These are phyloP conservation scores for Takashimella koratensis DNA, from an alignment of 1,284 basidiomycete species.

Conservation along the genomic window DNA sequence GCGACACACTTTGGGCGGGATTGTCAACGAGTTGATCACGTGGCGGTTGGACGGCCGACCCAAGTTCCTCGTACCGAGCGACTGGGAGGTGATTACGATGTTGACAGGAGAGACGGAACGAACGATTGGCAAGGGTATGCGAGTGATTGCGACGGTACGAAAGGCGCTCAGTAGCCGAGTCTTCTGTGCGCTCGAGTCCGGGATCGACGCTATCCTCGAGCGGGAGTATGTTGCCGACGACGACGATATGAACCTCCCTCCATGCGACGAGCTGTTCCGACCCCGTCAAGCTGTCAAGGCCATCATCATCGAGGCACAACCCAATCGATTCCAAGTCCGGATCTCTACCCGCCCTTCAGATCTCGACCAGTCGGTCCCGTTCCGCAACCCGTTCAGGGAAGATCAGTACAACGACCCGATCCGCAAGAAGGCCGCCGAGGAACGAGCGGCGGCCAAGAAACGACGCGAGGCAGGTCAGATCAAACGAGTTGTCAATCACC, in stretches of 20 bases:
- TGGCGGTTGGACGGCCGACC: constrained; percentile 79
- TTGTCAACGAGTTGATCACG: constrained; percentile 79
- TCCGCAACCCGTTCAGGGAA: constrained; percentile 37
- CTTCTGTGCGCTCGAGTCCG: constrained; percentile 68
- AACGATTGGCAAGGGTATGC: constrained; percentile 73
- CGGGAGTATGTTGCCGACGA: constrained; percentile 60
- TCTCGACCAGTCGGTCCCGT: constrained; percentile 50
- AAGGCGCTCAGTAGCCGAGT: constrained; percentile 30
- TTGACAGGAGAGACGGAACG: constrained; percentile 85
- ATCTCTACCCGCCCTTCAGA: constrained; percentile 73
- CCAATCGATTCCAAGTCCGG: constrained; percentile 65
- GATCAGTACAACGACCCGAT: constrained; percentile 37
- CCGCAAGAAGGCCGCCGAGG: constrained; percentile 63
- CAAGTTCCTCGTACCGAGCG: constrained; percentile 62
- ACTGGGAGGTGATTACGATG: constrained; percentile 89
- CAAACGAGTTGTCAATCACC: constrained; percentile 91
- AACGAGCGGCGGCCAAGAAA: constrained; percentile 74
- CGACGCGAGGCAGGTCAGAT: constrained; percentile 70
- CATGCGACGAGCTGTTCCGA: constrained; percentile 55
- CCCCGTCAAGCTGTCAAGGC: constrained; percentile 77
- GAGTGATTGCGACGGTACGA: constrained; percentile 71
- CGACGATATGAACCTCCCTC: constrained; percentile 48
- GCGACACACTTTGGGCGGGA: constrained; percentile 80
- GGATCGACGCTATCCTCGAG: constrained; percentile 80
- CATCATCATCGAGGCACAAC: constrained; percentile 70